Conservation (phyloP, 148 eudicot species). For the Fagopyrum esculentum region DNA sequence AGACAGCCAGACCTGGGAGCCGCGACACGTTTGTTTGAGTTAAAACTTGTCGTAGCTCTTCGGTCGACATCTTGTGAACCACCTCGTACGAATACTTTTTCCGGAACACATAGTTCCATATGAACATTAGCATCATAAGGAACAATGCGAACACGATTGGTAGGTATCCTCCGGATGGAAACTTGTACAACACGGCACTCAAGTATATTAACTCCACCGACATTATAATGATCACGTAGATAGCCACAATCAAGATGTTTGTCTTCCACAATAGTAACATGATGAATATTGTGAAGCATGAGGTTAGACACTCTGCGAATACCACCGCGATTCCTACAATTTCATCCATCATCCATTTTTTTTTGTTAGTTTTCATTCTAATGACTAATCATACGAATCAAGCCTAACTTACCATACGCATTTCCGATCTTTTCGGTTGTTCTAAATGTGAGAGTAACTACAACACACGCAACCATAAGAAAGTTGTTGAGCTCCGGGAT, state of each 20-base stretch:
- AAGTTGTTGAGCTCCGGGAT: constrained; percentile 44
- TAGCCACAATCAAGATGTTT: constrained; percentile 25
- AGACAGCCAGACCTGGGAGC: constrained; percentile 55
- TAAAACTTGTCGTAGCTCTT: constrained; percentile 35
- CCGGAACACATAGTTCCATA: constrained; percentile 53
- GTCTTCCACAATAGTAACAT: constrained; percentile 71
- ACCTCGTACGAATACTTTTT: constrained; percentile 59
- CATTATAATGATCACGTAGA: constrained; percentile 34
- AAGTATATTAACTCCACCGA: constrained; percentile 39
- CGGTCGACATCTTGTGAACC: constrained; percentile 50
- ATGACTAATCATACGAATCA: too few species aligned
- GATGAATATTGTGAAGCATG: constrained; percentile 39
- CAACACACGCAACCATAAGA: constrained; percentile 39
- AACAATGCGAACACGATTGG: constrained; percentile 46
- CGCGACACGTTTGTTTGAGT: constrained; percentile 21
- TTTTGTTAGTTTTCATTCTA: too few species aligned
- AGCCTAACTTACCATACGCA: constrained; percentile 30
- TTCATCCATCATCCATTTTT: not conserved
- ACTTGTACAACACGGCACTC: constrained; percentile 64
- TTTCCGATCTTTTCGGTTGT: constrained; percentile 43
- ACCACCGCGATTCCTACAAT: constrained; percentile 63
- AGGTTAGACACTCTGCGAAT: constrained; percentile 57
- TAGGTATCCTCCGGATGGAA: constrained; percentile 60
- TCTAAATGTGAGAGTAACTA: constrained; percentile 35
- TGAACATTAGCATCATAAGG: constrained; percentile 44